Conservation (phyloP, 352 stramenopile genomes). For the Phytopythium sindhum region DNA sequence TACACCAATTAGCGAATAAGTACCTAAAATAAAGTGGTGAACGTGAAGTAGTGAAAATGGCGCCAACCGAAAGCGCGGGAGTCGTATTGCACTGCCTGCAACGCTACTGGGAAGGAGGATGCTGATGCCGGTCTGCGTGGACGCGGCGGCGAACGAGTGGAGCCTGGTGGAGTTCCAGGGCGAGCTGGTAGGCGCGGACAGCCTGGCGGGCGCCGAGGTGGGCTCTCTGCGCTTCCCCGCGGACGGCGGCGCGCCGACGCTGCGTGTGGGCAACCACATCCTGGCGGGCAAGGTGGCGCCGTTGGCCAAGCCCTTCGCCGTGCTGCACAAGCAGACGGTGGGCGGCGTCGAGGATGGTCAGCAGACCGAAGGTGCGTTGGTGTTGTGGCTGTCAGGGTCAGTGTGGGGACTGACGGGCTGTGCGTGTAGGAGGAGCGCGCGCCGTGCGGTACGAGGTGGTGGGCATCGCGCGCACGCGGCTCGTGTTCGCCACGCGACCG, state of each 20-base stretch:
- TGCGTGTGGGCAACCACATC: slow-evolving; percentile 84
- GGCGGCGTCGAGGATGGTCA: not conserved
- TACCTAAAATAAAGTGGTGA: not conserved
- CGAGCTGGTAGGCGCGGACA: slow-evolving; percentile 44
- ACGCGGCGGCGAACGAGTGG: slow-evolving; percentile 69
- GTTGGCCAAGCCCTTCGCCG: slow-evolving; percentile 71
- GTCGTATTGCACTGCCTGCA: too few species aligned
- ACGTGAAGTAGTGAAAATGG: slow-evolving; percentile 9
- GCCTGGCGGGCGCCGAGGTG: slow-evolving; percentile 48
- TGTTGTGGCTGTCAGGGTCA: not conserved
- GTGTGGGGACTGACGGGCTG: not conserved
- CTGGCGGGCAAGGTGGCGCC: slow-evolving; percentile 65
- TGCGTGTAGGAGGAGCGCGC: not conserved
- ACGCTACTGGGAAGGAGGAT: too few species aligned
- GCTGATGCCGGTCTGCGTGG: slow-evolving; percentile 63
- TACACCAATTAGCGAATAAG: not conserved
- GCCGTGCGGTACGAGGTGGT: slow-evolving; percentile 63
- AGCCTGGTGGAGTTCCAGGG: slow-evolving; percentile 84
- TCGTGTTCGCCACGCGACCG: slow-evolving; percentile 72
- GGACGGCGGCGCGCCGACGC: slow-evolving; percentile 48
- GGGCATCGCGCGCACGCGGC: slow-evolving; percentile 71
- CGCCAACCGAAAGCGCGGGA: slow-evolving; percentile 10
- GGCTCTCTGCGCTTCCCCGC: slow-evolving; percentile 64
- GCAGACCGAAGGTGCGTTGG: not conserved
- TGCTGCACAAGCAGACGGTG: slow-evolving; percentile 50